Conservation (phyloP, 805 yeast species). For the Starmera quercuum region DNA sequence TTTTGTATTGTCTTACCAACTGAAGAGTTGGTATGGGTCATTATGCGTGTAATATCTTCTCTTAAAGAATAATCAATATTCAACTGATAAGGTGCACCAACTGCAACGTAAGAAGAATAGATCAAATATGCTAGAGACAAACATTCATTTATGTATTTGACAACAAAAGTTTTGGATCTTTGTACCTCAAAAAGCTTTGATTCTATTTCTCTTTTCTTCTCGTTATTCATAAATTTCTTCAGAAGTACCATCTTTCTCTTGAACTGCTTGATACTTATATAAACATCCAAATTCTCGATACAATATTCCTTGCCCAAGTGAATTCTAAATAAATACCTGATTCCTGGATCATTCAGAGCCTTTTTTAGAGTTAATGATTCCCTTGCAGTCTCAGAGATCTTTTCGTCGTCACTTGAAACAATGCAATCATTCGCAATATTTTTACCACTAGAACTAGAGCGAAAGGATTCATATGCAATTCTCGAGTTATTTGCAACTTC, state of each 20-base stretch:
- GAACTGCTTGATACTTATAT: constrained; percentile 48
- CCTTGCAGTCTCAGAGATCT: constrained; percentile 2
- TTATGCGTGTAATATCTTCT: constrained; percentile 31
- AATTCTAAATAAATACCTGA: constrained; percentile 56
- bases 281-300: constrained; percentile 71
- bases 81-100: constrained; percentile 61
- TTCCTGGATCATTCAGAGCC: constrained; percentile 66
- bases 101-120: constrained; percentile 55
- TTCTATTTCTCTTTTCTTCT: constrained; percentile 5
- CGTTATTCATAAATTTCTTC: constrained; percentile 29
- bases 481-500: constrained; percentile 12
- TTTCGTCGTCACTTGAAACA: too few species aligned
- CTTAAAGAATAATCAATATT: constrained; percentile 56
- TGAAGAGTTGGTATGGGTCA: constrained; percentile 32
- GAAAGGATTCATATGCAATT: constrained; percentile 6
- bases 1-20: constrained; percentile 9
- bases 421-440: constrained; percentile 1
- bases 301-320: constrained; percentile 61
- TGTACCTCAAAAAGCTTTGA: constrained; percentile 6
- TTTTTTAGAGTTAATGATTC: constrained; percentile 23
- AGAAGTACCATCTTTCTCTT: constrained; percentile 37
- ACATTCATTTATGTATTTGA: constrained; percentile 44
- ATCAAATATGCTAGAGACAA: constrained; percentile 55
- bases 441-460: constrained; percentile 13
- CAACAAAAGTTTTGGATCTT: constrained; percentile 20